Conservation (phyloP, 345 rosid species). For the Rhodamnia rubescens region DNA sequence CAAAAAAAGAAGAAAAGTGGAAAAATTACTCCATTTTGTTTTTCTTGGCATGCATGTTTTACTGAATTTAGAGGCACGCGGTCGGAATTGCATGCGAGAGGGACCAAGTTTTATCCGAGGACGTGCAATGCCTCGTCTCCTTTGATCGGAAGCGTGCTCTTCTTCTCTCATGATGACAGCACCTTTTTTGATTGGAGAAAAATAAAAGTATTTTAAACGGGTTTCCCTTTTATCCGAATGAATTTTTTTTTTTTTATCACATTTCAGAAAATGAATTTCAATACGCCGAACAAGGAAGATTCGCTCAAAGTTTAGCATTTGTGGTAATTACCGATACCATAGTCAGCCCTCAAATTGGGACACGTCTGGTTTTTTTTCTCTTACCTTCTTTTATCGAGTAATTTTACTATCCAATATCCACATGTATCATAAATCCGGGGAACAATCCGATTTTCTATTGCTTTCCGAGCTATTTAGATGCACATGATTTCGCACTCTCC, state of each 20-base stretch:
- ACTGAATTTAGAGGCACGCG: background rate
- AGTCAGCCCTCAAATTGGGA: too few relatives aligned
- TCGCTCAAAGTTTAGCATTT: background rate
- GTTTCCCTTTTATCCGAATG: background rate
- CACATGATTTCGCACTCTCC: background rate
- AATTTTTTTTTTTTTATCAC: too few relatives aligned
- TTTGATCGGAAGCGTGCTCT: too few relatives aligned
- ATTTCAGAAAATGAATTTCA: background rate
- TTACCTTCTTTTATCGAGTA: too few relatives aligned
- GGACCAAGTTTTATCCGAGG: background rate
- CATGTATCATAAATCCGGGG: rapidly evolving
- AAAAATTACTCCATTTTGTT: background rate
- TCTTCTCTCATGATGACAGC: background rate
- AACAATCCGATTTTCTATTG: background rate
- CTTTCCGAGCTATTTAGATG: background rate
- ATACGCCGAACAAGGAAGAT: background rate
- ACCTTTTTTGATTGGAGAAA: background rate
- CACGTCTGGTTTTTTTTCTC: too few relatives aligned
- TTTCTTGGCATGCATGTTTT: background rate
- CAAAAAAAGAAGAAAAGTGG: background rate
- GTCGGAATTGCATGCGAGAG: background rate
- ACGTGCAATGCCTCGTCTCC: background rate
- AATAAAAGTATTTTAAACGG: background rate
- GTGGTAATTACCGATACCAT: background rate
- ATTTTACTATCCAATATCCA: background rate